Conservation (phyloP, 2,329 filamentous ascomycete genomes). For the Grosmannia serpens region DNA sequence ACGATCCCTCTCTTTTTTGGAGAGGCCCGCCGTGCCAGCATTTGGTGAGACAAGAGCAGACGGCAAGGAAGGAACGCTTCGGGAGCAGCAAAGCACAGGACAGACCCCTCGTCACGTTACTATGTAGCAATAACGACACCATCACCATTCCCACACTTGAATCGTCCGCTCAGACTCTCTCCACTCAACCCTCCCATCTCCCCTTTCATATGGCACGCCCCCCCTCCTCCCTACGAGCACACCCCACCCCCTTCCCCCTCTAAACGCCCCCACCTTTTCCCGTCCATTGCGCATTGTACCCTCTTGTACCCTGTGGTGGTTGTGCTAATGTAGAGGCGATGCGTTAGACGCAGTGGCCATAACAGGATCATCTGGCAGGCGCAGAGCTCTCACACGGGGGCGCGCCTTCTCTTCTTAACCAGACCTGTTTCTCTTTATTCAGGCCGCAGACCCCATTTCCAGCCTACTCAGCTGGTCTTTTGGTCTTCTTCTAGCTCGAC, state of each 20-base stretch:
- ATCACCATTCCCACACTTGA: neutral
- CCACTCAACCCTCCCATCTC: neutral
- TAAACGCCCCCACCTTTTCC: conserved; percentile 6
- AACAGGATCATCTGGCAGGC: conserved; percentile 12
- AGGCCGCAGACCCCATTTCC: conserved; percentile 4
- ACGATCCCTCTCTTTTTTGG: too few relatives aligned
- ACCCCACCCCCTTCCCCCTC: neutral
- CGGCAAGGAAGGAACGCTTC: too few relatives aligned
- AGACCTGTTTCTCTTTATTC: conserved; percentile 6
- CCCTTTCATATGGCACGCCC: neutral
- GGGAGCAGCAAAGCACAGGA: too few relatives aligned
- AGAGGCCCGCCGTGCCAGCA: too few relatives aligned
- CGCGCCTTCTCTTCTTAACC: conserved; percentile 7
- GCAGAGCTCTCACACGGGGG: conserved; percentile 1
- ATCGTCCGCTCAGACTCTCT: neutral
- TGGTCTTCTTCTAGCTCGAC: neutral
- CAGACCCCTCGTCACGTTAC: too few relatives aligned
- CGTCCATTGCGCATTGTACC: conserved; percentile 10
- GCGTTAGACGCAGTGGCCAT: conserved; percentile 4
- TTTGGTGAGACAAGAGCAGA: too few relatives aligned
- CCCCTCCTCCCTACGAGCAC: neutral
- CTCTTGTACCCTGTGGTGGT: conserved; percentile 10
- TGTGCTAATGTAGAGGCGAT: conserved; percentile 5
- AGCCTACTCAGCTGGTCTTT: conserved; percentile 8
- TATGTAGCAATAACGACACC: neutral